These are phyloP conservation scores for Phytophthora colocasiae DNA, from an alignment of 352 stramenopile genomes.

Conservation along the genomic window DNA sequence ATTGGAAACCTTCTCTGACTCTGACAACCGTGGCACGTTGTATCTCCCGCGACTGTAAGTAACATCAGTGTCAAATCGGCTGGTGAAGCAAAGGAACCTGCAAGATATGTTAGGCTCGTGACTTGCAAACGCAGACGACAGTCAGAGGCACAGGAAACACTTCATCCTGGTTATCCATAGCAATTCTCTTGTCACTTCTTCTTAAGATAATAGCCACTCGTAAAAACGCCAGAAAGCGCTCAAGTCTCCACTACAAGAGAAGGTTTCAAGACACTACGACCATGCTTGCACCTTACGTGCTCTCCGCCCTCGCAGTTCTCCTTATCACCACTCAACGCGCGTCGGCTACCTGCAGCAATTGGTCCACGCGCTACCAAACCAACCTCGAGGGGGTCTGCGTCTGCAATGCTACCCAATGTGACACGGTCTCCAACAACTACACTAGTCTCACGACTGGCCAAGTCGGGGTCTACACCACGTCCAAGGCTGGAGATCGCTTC, in stretches of 20 bases:
- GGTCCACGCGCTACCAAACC: constrained; percentile 52
- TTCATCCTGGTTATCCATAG: too few species aligned
- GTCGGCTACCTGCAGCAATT: constrained; percentile 43
- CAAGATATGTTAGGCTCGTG: too few species aligned
- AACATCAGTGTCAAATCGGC: too few species aligned
- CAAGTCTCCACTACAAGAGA: constrained; percentile 7
- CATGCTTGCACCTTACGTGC: constrained; percentile 18
- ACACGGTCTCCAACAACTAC: constrained; percentile 62
- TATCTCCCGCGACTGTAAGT: too few species aligned
- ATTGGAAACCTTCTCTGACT: too few species aligned
- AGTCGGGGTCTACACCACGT: constrained; percentile 55
- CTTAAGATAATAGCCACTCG: constrained; percentile 10
- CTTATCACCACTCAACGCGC: constrained; percentile 17
- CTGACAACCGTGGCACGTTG: too few species aligned
- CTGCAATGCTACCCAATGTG: constrained; percentile 58
- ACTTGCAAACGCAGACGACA: too few species aligned
- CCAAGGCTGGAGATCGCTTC: constrained; percentile 58
- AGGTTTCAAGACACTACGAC: not conserved
- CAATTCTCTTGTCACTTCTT: too few species aligned
- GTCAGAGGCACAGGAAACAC: too few species aligned
- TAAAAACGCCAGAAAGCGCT: not conserved
- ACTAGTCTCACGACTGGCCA: constrained; percentile 41
- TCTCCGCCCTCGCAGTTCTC: constrained; percentile 1
- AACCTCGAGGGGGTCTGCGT: constrained; percentile 59
- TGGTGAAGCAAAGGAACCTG: too few species aligned